Evolutionary conservation across 352 stramenopile genomes (phyloP), one percentile per base, ranked within the genome.

Genomic region (Phytopythium chamaehyphon): DNA sequence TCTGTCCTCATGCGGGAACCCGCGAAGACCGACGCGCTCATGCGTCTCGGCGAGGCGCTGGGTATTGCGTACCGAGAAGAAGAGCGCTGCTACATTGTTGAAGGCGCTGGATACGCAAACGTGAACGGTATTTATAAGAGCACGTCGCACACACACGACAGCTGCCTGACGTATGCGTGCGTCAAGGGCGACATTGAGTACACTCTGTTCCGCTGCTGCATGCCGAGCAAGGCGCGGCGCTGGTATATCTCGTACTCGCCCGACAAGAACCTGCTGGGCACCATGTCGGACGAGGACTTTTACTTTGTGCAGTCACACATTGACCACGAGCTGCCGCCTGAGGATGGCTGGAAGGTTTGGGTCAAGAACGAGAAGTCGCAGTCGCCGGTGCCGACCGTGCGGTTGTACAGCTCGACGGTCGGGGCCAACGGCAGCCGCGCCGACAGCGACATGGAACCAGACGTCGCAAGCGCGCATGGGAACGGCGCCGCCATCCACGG

Each of bases 241-340:
- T 99, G 96, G 96, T 99, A 99, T 69, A 96, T 99, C 51, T 98
- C 91, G 43, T 96, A 98, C 66, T 97, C 96, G 21, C 78, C 82
- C 6, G 90, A 95, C 76, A 89, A 88, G 56, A 90, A 72, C 39
- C 62, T 90, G 23, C 69, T 93, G 24, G 85, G 85, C 28, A 95
- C 85, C 18, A 79, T 90, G 62, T 88, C 80, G 26, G 85, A 95
- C 54, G 85, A 92, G 50, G 85, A 95, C 47, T 95, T 81, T 51
- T 95, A 95, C 57, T 93, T 90, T 63, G 82, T 88, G 36, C 69
- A 80, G 49, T 92, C 73, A 46, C 76, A 90, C 42, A 71, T 92
- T 46, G 82, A 93, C 46, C 77, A 92, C 47, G 85, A 95, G 46
- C 64, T 64, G 39, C 85, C 85, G 19, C 83, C 85, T 4, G 71